Base-by-base conservation (phyloP, 768 basidiomycete species). In the Floccularia luteovirens region DNA sequence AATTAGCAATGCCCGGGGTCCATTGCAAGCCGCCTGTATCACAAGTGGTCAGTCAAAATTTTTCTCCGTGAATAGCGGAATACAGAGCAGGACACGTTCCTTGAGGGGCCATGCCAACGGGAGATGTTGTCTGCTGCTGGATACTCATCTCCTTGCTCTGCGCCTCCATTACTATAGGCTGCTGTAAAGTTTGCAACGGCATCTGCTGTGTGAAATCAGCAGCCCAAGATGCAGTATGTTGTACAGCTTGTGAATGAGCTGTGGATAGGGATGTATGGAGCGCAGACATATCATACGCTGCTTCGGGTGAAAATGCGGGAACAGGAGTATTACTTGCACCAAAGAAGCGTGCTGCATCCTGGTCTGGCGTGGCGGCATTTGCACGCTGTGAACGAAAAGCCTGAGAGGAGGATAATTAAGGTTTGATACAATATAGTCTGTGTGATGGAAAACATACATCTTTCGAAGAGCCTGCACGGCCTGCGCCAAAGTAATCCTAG, bases 331-430 rank as follows among this genome's bases (percentile, higher is more conserved):
- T 43, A 58, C 47, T 49, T 57, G 42, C 24, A 41, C 70, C 64
- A 55, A 89, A 87, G 66, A 90, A 90, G 30, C 64, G 74, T 12
- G 79, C 68, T 3, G 80, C 84, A 51, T 88, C 86, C 56, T 79
- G 73, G 44, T 74, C 73, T 38, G 73, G 57, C 28, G 63, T 64
- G 22, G 61, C 56, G 24, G 63, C 45, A 27, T 61, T 58, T 20
- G 57, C 38, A 36, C 65, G 61, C 36, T 75, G 74, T 7, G 80
- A 71, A 37, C 80, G 77, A 57, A 88, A 87, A 2, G 57, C 55
- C 82, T 87, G 42, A 14, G 31, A 13, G 30, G 20, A n/a, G 31
- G 22, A 37, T 14, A 45, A 12, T 27, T 36, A 31, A 20, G 10
- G 22, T 31, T 16, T 13, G 6, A 12, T 19, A 21, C 14, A 17